phyloP scores from a whole-genome alignment of 1,284 basidiomycete species.

The Rhodotorula sp. region DNA sequence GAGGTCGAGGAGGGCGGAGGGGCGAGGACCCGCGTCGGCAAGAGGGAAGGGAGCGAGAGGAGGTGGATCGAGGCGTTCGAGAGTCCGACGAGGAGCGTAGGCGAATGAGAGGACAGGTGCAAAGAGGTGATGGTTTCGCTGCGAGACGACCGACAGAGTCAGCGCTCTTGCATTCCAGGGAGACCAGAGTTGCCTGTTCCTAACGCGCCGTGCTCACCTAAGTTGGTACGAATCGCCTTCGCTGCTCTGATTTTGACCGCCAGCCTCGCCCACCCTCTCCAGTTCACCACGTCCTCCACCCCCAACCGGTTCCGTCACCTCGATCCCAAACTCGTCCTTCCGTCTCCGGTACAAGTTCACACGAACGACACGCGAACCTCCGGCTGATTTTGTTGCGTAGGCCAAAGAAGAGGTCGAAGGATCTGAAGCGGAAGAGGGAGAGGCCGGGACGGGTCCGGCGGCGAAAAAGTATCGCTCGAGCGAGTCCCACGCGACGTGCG shows the following conservation, averaged over 20 bases:
- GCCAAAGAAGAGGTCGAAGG: constrained; percentile 46
- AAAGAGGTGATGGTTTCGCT: constrained; percentile 63
- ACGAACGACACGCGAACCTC: constrained; percentile 51
- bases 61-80: constrained; percentile 62
- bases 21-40: constrained; percentile 74
- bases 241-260: constrained; percentile 40
- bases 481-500: constrained; percentile 73
- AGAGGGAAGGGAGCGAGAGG: constrained; percentile 85
- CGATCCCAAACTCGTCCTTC: constrained; percentile 32
- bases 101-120: constrained; percentile 68
- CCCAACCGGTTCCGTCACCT: constrained; percentile 65
- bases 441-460: constrained; percentile 49
- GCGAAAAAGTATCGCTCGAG: constrained; percentile 86
- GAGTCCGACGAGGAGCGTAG: constrained; percentile 55
- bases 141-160: neutral
- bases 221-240: constrained; percentile 53
- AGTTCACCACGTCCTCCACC: constrained; percentile 68
- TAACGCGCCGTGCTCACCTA: constrained; percentile 51
- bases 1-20: constrained; percentile 61
- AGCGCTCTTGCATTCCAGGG: no score
- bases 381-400: constrained; percentile 56
- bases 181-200: no score
- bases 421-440: constrained; percentile 48
- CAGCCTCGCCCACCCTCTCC: constrained; percentile 61
- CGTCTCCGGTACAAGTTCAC: constrained; percentile 24